A percentile compares a stretch with the other conserved stretches of the same genome.
Evolutionary conservation across 192 early-diverging fungal genomes (phyloP).

Genomic region (Coemansia sp.): DNA sequence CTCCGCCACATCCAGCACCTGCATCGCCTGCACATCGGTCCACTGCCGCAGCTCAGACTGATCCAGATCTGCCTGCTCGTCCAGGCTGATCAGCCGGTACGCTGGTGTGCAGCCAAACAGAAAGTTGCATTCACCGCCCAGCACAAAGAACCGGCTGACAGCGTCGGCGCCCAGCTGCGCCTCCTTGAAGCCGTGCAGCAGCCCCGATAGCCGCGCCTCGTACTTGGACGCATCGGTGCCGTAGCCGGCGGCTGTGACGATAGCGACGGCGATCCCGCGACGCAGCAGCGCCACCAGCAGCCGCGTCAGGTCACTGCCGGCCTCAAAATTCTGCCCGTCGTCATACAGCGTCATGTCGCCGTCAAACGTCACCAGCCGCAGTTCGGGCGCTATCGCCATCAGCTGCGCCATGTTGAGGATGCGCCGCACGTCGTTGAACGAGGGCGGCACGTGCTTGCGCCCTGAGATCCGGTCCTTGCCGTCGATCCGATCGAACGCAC

Average conservation of each 20-base stretch:
- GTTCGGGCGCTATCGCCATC: slow-evolving; percentile 67
- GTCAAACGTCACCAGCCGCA: slow-evolving; percentile 87
- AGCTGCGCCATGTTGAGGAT: slow-evolving; percentile 91
- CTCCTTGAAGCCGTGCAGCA: slow-evolving; percentile 64
- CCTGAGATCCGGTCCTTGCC: slow-evolving; percentile 66
- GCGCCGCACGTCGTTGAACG: slow-evolving; percentile 89
- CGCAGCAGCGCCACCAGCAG: slow-evolving; percentile 70
- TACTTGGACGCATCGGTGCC: slow-evolving; percentile 67
- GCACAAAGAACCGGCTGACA: slow-evolving; percentile 71
- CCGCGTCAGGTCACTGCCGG: slow-evolving; percentile 62
- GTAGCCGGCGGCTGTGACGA: slow-evolving; percentile 93
- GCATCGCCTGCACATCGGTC: slow-evolving; percentile 58
- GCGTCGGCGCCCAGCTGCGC: slow-evolving; percentile 52
- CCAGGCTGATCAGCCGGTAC: slow-evolving; percentile 66
- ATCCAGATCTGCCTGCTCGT: too few species aligned
- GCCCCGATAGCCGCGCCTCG: slow-evolving; percentile 74
- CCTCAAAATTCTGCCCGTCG: slow-evolving; percentile 81
- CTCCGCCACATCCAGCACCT: slow-evolving; percentile 76
- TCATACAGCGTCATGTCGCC: slow-evolving; percentile 94
- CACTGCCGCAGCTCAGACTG: slow-evolving; percentile 52
- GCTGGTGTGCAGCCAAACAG: slow-evolving; percentile 70
- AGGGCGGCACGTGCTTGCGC: slow-evolving; percentile 82
- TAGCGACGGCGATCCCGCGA: slow-evolving; percentile 69
- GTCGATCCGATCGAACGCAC: slow-evolving; percentile 73
- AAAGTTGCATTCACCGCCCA: slow-evolving; percentile 92